Percentiles rank a stretch among this genome's conserved stretches.
phyloP scores from a whole-genome alignment of 2,329 filamentous ascomycete genomes.

The Neopestalotiopsis sp. region DNA sequence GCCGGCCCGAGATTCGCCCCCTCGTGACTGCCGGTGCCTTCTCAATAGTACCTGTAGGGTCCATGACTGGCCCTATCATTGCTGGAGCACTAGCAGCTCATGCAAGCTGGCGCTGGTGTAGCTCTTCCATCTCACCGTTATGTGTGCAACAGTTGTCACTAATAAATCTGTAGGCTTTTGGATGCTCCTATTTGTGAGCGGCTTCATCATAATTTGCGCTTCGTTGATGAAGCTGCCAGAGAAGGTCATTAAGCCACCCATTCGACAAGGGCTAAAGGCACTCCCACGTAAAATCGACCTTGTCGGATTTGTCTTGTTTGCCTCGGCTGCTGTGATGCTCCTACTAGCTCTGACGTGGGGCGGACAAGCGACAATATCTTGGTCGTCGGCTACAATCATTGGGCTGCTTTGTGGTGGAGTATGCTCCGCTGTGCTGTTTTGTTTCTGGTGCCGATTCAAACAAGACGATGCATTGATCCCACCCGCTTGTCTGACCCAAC shows the following conservation, averaged over 20 bases:
- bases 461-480: slow-evolving; percentile 5
- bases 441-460: background rate
- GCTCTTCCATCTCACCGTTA: background rate
- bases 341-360: slow-evolving; percentile 7
- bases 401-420: slow-evolving; percentile 7
- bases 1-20: background rate
- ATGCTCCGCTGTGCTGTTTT: background rate
- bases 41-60: background rate
- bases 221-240: background rate
- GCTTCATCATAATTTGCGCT: background rate
- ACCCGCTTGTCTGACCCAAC: background rate
- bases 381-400: slow-evolving; percentile 9
- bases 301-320: slow-evolving; percentile 6
- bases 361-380: background rate
- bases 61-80: slow-evolving; percentile 5
- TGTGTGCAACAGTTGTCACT: background rate
- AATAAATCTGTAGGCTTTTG: background rate
- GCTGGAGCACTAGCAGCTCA: slow-evolving; percentile 1
- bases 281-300: background rate
- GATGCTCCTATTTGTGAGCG: background rate
- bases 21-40: background rate
- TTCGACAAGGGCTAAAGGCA: background rate
- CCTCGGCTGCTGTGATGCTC: background rate
- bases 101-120: slow-evolving; percentile 3
- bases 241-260: background rate